These are phyloP conservation scores for Botrytis paeoniae DNA, from an alignment of 2,329 filamentous ascomycete species.

Conservation along the genomic window DNA sequence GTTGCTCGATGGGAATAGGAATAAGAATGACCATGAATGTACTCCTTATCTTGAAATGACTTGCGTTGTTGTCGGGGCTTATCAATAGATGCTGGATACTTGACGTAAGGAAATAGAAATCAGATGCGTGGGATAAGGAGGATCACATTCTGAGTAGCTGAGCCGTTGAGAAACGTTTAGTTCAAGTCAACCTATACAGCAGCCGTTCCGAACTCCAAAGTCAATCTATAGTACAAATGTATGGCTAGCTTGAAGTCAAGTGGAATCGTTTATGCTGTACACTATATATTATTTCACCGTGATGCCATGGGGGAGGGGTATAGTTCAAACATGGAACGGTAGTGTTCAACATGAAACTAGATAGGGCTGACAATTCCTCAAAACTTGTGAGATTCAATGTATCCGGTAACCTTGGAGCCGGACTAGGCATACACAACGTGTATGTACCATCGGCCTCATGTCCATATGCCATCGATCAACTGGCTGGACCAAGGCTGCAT, in stretches of 20 bases:
- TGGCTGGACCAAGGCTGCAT: neutral
- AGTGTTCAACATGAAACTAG: neutral
- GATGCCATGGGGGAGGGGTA: neutral
- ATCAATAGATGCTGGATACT: neutral
- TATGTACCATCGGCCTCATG: neutral
- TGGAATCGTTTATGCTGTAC: neutral
- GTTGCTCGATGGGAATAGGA: neutral
- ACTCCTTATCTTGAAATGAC: neutral
- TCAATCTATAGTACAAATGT: too few species aligned
- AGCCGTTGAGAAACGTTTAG: neutral
- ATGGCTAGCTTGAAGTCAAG: neutral
- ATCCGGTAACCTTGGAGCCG: neutral
- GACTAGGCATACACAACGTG: neutral
- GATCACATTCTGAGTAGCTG: neutral
- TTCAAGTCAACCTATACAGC: neutral
- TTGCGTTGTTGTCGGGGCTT: neutral
- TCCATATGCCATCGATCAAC: neutral
- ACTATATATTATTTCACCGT: neutral
- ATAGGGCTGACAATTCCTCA: neutral
- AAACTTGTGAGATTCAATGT: too few species aligned
- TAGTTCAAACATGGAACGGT: neutral
- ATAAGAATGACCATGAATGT: neutral
- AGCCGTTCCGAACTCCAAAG: too few species aligned
- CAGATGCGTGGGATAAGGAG: neutral
- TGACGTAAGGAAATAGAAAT: neutral